A percentile compares a stretch with the other conserved stretches of the same genome.
Conservation (phyloP, 139 green algal species). For the Auxenochlorella pyrenoidosa region DNA sequence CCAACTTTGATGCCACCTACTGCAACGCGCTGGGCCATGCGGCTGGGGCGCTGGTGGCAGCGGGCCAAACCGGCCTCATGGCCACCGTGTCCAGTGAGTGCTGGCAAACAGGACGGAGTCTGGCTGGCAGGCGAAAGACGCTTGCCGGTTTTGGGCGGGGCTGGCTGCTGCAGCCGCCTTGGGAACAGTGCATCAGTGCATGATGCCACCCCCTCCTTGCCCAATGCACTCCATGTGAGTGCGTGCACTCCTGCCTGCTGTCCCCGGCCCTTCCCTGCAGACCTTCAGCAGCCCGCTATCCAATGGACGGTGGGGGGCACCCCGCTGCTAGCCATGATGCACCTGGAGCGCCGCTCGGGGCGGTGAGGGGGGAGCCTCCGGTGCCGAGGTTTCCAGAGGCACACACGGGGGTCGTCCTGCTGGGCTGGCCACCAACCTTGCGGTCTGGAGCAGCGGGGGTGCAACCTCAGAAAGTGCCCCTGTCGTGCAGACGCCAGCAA, state of each 20-base stretch:
- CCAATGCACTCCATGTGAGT: too few species aligned
- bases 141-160: too few species aligned
- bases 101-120: too few species aligned
- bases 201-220: not conserved
- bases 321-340: slow-evolving; percentile 66
- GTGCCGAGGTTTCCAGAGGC: too few species aligned
- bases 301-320: slow-evolving; percentile 70
- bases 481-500: too few species aligned
- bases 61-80: slow-evolving; percentile 66
- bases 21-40: slow-evolving; percentile 63
- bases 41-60: slow-evolving; percentile 55
- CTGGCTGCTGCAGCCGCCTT: too few species aligned
- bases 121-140: too few species aligned
- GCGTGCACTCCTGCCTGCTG: not conserved
- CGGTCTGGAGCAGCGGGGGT: too few species aligned
- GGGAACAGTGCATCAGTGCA: too few species aligned
- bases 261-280: not conserved
- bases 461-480: too few species aligned
- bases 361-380: slow-evolving; percentile 5
- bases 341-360: slow-evolving; percentile 62
- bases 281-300: not conserved
- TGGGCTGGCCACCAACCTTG: too few species aligned
- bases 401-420: too few species aligned
- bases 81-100: slow-evolving; percentile 48
- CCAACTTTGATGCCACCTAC: slow-evolving; percentile 80